Conservation (phyloP, 495 filamentous ascomycete species). For the Talaromyces adpressus region DNA sequence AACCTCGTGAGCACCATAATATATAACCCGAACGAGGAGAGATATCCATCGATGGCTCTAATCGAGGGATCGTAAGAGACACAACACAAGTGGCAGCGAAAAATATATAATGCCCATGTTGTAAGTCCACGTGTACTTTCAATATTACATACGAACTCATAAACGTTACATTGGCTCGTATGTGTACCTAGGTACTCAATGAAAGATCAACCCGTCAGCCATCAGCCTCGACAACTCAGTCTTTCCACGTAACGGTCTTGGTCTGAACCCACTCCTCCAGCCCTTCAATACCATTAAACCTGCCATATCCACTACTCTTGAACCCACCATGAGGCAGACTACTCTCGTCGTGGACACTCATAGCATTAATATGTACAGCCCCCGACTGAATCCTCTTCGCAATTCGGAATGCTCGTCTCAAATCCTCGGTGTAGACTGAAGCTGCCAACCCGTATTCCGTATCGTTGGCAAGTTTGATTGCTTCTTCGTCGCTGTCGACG, state of each 20-base stretch:
- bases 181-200: too few species aligned
- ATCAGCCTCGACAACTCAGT: slow-evolving; percentile 11
- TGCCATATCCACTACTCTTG: slow-evolving; percentile 81
- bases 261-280: slow-evolving; percentile 74
- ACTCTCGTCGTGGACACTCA: slow-evolving; percentile 80
- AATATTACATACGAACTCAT: too few species aligned
- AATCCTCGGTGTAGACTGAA: slow-evolving; percentile 40
- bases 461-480: slow-evolving; percentile 42
- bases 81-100: too few species aligned
- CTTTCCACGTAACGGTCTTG: slow-evolving; percentile 72
- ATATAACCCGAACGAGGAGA: too few species aligned
- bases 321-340: slow-evolving; percentile 75
- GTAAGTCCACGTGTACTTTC: too few species aligned
- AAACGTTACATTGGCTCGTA: too few species aligned
- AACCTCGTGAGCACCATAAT: too few species aligned
- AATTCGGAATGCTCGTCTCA: slow-evolving; percentile 40
- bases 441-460: slow-evolving; percentile 45
- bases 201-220: neutral
- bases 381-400: slow-evolving; percentile 44
- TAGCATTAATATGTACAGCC: slow-evolving; percentile 83
- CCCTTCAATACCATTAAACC: slow-evolving; percentile 48
- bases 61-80: too few species aligned
- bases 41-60: too few species aligned
- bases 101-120: too few species aligned
- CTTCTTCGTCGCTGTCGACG: slow-evolving; percentile 43